A percentile compares a stretch with the other conserved stretches of the same genome.
These are phyloP conservation scores for Nakataea oryzae DNA, from an alignment of 2,329 filamentous ascomycete genomes.

Conservation along the genomic window DNA sequence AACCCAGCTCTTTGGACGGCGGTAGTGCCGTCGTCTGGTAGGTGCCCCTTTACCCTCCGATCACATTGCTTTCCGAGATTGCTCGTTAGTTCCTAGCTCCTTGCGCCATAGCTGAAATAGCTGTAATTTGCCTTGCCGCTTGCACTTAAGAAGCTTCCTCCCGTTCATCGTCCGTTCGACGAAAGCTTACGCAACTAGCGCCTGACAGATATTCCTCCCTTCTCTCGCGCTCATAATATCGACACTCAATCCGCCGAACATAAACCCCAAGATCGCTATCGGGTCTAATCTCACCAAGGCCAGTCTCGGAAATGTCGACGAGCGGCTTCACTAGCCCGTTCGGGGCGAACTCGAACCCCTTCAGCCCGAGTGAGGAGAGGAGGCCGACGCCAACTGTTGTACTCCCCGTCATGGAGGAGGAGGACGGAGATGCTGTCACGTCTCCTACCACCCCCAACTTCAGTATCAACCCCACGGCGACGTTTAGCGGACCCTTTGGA, in stretches of 20 bases:
- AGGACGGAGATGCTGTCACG: constrained; percentile 65
- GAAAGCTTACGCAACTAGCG: not conserved
- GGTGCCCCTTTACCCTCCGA: not conserved
- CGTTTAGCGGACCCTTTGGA: constrained; percentile 43
- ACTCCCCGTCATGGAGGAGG: constrained; percentile 64
- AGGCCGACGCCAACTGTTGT: constrained; percentile 21
- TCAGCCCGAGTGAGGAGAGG: constrained; percentile 41
- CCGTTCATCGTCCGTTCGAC: not conserved
- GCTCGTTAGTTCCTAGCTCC: not conserved
- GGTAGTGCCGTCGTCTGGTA: not conserved
- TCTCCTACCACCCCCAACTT: constrained; percentile 62
- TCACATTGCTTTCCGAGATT: not conserved
- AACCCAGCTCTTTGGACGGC: not conserved
- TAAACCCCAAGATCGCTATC: not conserved
- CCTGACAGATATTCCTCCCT: not conserved
- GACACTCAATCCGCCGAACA: not conserved
- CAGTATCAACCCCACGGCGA: constrained; percentile 28
- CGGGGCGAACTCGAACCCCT: constrained; percentile 60
- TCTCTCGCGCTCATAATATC: not conserved
- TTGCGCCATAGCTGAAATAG: not conserved
- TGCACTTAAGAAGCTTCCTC: not conserved
- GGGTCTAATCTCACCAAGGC: not conserved
- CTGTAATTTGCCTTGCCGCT: not conserved
- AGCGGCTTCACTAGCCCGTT: constrained; percentile 67
- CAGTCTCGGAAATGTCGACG: constrained; percentile 48